A percentile compares a stretch with the other conserved stretches of the same genome.
phyloP scores from a whole-genome alignment of 345 rosid species.

The Lumnitzera racemosa region DNA sequence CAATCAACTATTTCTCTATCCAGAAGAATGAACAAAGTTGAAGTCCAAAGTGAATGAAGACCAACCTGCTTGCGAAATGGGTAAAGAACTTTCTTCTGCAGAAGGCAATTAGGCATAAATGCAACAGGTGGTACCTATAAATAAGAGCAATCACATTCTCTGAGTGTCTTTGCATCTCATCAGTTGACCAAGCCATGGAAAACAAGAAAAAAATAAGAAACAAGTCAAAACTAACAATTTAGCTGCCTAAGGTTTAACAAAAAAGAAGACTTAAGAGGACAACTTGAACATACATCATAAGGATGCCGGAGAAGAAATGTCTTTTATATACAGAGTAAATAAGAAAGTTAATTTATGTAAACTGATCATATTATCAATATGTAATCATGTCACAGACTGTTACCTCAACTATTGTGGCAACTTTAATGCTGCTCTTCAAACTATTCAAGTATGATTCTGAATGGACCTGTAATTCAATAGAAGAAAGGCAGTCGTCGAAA shows the following conservation, averaged over 20 bases:
- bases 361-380: too few relatives aligned
- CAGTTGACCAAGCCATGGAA: neutral
- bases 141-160: slow-evolving; percentile 1
- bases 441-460: slow-evolving; percentile 66
- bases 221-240: too few relatives aligned
- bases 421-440: slow-evolving; percentile 63
- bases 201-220: neutral
- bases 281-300: too few relatives aligned
- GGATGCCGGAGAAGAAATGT: too few relatives aligned
- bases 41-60: neutral
- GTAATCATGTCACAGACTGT: neutral
- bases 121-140: slow-evolving; percentile 85
- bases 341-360: too few relatives aligned
- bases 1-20: neutral
- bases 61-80: slow-evolving; percentile 81
- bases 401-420: slow-evolving; percentile 82
- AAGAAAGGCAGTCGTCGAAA: too few relatives aligned
- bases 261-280: too few relatives aligned
- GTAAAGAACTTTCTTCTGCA: slow-evolving; percentile 69
- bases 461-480: slow-evolving; percentile 46
- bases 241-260: too few relatives aligned
- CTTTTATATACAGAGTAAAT: too few relatives aligned
- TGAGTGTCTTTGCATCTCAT: slow-evolving; percentile 10
- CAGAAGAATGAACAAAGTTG: neutral
- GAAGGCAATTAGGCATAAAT: slow-evolving; percentile 62